Conservation (phyloP, 345 rosid species). For the Sonneratia alba region DNA sequence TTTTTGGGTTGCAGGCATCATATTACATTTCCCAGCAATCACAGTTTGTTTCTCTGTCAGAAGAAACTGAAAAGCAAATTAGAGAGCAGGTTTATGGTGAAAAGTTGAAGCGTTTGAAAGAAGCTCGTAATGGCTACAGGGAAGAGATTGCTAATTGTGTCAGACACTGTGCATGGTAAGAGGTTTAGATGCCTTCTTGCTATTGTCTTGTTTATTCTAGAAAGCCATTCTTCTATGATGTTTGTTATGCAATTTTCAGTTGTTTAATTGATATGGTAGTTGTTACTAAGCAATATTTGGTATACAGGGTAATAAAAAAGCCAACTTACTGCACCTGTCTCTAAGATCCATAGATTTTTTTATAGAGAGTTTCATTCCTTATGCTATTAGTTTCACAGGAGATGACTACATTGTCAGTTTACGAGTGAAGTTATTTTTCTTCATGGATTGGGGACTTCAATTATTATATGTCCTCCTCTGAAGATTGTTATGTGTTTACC, state of each 20-base stretch:
- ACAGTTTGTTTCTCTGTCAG: slow-evolving; percentile 74
- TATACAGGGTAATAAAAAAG: not conserved
- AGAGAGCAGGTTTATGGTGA: slow-evolving; percentile 56
- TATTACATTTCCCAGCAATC: slow-evolving; percentile 77
- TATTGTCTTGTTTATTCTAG: not conserved
- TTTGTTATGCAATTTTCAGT: not conserved
- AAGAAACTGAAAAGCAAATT: slow-evolving; percentile 90
- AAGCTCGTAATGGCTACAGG: slow-evolving; percentile 75
- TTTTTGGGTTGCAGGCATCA: slow-evolving; percentile 53
- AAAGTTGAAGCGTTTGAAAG: slow-evolving; percentile 79
- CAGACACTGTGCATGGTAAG: slow-evolving; percentile 86
- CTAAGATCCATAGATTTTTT: not conserved
- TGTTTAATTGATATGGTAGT: not conserved
- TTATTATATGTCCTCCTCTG: too few relatives aligned
- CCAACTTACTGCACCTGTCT: not conserved
- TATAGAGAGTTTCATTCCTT: not conserved
- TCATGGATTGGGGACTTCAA: too few relatives aligned
- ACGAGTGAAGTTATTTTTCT: too few relatives aligned
- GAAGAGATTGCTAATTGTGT: slow-evolving; percentile 80
- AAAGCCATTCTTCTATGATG: not conserved
- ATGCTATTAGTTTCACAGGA: not conserved
- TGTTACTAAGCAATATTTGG: not conserved
- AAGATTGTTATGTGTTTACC: not conserved
- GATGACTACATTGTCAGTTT: not conserved
- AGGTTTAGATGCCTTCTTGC: slow-evolving; percentile 1